A percentile compares a stretch with the other conserved stretches of the same genome.
phyloP scores from a whole-genome alignment of 2,329 filamentous ascomycete genomes.

The Sarocladium strictum region DNA sequence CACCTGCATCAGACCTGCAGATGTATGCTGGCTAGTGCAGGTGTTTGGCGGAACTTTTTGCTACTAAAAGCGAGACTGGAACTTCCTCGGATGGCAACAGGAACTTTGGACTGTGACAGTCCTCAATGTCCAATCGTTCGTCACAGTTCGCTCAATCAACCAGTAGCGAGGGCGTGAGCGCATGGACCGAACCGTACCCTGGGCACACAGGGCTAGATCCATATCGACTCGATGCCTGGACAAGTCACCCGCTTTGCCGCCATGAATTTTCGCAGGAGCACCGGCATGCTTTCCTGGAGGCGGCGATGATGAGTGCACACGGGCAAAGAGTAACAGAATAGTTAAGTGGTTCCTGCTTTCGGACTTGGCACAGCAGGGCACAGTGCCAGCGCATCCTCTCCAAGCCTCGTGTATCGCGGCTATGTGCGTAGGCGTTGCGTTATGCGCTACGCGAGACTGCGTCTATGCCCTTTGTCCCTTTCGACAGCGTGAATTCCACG shows the following conservation, averaged over 20 bases:
- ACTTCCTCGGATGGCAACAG: no score
- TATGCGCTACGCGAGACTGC: not conserved
- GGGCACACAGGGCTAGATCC: not conserved
- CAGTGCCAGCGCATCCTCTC: no score
- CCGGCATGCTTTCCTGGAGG: not conserved
- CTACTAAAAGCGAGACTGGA: no score
- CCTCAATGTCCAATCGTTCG: not conserved
- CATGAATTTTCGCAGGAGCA: not conserved
- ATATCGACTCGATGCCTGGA: not conserved
- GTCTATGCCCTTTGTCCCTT: no score
- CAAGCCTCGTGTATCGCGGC: not conserved
- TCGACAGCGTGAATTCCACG: no score
- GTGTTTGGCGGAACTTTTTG: constrained; percentile 1
- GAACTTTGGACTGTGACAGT: not conserved
- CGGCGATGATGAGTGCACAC: not conserved
- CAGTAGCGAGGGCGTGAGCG: not conserved
- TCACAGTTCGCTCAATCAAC: not conserved
- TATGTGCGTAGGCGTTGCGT: not conserved
- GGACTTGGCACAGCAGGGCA: no score
- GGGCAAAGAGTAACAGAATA: no score
- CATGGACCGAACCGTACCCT: not conserved
- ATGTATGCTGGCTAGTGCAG: not conserved
- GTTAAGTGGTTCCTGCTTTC: no score
- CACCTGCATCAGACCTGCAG: no score
- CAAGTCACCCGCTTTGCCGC: constrained; percentile 4